Conservation (phyloP, 2,329 filamentous ascomycete species). For the Didymella glomerata region DNA sequence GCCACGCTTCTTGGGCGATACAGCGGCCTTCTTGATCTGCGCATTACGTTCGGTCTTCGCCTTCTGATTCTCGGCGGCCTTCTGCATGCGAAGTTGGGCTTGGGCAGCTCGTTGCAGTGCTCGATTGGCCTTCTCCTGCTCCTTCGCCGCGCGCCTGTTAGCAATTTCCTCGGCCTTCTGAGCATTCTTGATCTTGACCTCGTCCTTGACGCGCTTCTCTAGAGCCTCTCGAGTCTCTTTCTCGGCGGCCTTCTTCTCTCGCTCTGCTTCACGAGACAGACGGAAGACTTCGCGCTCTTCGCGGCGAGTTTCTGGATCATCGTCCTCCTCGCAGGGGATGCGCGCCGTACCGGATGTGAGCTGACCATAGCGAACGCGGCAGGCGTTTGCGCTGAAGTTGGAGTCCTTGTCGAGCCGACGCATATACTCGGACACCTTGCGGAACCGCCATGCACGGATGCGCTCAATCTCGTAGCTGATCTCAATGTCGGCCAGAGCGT, state of each 20-base stretch:
- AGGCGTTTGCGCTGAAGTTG: constrained; percentile 59
- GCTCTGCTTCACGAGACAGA: constrained; percentile 29
- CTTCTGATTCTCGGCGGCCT: constrained; percentile 27
- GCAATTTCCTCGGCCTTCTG: constrained; percentile 39
- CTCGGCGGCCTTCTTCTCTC: constrained; percentile 32
- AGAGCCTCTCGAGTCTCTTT: constrained; percentile 24
- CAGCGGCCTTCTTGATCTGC: constrained; percentile 28
- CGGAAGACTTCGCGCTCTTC: constrained; percentile 39
- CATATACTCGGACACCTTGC: constrained; percentile 55
- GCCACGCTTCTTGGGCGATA: constrained; percentile 7
- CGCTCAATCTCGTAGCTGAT: constrained; percentile 53
- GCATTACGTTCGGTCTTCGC: constrained; percentile 28
- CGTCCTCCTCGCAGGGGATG: constrained; percentile 55
- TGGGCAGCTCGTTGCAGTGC: constrained; percentile 34
- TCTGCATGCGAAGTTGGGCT: constrained; percentile 29
- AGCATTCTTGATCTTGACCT: constrained; percentile 28
- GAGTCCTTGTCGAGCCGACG: constrained; percentile 50
- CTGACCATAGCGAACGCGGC: constrained; percentile 54
- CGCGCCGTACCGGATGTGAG: constrained; percentile 55
- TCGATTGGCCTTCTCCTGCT: constrained; percentile 31
- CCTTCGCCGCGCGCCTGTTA: constrained; percentile 23
- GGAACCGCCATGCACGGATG: constrained; percentile 56
- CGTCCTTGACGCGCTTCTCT: constrained; percentile 32
- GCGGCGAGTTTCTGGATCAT: constrained; percentile 51
- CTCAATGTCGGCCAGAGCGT: constrained; percentile 54